Evolutionary conservation across 768 basidiomycete species (phyloP).

Genomic region (Suillus subaureus): DNA sequence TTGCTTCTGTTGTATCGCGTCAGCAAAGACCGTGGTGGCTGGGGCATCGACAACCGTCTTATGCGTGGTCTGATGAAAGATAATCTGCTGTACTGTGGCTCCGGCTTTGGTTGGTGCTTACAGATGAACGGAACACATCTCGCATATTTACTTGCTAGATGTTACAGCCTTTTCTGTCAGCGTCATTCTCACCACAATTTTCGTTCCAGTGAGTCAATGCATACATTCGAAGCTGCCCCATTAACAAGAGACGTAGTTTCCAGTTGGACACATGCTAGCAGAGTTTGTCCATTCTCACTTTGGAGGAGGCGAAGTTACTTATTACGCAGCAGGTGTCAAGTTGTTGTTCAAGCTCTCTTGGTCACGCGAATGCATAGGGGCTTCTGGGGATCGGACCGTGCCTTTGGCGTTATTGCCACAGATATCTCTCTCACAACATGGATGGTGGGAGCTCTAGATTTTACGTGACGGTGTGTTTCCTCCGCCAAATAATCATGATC

Average conservation of each 20-base stretch:
- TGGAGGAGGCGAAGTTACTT: neutral
- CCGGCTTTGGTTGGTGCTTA: neutral
- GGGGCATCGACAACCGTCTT: neutral
- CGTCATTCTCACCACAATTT: neutral
- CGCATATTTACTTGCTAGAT: neutral
- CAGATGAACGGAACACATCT: neutral
- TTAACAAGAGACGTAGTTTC: neutral
- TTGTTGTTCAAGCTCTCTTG: neutral
- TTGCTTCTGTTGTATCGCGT: neutral
- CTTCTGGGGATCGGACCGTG: neutral
- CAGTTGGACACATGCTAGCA: neutral
- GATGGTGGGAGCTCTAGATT: neutral
- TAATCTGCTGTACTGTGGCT: neutral
- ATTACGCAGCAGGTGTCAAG: neutral
- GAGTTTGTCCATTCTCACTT: neutral
- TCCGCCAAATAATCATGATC: neutral
- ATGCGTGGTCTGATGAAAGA: neutral
- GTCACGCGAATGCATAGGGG: conserved; percentile 2
- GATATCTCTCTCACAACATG: neutral
- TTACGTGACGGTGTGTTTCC: neutral
- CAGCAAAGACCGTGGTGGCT: neutral
- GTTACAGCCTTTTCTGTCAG: neutral
- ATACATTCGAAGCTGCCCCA: neutral
- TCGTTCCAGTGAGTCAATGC: neutral
- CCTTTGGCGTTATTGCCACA: neutral